These are phyloP conservation scores for Saccharomyces hybrid DNA, from an alignment of 1,139 yeast genomes.

Conservation along the genomic window DNA sequence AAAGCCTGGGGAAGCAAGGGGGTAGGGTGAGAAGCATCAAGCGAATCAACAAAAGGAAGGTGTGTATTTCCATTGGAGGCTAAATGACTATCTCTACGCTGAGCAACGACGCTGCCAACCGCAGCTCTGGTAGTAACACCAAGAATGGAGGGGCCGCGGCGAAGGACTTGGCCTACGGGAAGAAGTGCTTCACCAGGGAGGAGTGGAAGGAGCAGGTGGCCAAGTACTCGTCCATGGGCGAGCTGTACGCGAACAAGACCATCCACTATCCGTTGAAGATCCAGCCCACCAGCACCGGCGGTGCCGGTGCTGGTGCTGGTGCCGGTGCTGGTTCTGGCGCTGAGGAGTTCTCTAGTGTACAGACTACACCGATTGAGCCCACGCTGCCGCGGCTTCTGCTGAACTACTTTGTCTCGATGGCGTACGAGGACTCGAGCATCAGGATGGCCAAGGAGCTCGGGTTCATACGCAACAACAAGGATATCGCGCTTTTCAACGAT, in stretches of 20 bases:
- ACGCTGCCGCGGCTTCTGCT: conserved; percentile 23
- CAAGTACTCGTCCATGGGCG: conserved; percentile 12
- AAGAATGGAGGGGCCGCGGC: no score
- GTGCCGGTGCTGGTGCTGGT: background rate
- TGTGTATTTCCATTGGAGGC: no score
- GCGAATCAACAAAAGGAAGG: no score
- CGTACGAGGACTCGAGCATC: conserved; percentile 26
- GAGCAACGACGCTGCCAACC: no score
- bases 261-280: background rate
- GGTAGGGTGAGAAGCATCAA: no score
- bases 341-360: background rate
- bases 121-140: no score
- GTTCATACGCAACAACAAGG: conserved; percentile 19
- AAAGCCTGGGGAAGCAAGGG: no score
- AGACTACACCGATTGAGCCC: conserved; percentile 13
- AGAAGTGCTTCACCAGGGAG: conserved; percentile 19
- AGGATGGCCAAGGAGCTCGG: conserved; percentile 29
- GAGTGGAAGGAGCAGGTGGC: conserved; percentile 25
- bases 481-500: conserved; percentile 21
- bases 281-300: background rate
- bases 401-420: conserved; percentile 29
- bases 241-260: conserved; percentile 4
- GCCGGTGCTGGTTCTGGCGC: no score
- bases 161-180: conserved; percentile 10
- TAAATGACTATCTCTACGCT: no score